These are phyloP conservation scores for Madurella fahalii DNA, from an alignment of 2,329 filamentous ascomycete genomes.

Conservation along the genomic window DNA sequence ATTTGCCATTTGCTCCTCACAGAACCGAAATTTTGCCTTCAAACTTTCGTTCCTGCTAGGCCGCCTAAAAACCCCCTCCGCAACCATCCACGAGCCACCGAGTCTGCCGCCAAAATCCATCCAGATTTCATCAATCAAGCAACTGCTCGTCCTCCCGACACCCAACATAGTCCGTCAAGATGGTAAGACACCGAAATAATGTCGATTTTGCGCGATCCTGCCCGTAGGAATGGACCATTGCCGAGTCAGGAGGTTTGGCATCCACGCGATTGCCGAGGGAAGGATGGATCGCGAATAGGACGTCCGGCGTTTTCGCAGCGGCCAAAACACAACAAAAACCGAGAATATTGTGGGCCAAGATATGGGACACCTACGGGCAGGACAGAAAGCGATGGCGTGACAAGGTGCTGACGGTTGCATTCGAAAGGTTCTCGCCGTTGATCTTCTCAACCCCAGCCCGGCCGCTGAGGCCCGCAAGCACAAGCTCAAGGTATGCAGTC, in stretches of 20 bases:
- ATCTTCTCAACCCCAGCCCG: conserved; percentile 98
- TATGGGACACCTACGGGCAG: conserved; percentile 7
- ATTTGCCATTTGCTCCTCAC: conserved; percentile 32
- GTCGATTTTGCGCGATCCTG: conserved; percentile 18
- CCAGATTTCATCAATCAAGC: conserved; percentile 52
- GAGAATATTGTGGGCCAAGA: neutral
- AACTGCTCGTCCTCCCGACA: conserved; percentile 42
- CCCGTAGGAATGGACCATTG: conserved; percentile 9
- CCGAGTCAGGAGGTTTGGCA: conserved; percentile 9
- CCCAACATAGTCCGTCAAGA: conserved; percentile 57
- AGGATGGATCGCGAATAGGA: conserved; percentile 2
- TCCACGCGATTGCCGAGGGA: neutral
- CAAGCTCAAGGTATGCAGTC: conserved; percentile 91
- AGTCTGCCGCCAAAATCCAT: conserved; percentile 45
- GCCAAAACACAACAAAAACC: neutral
- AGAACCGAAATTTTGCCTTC: conserved; percentile 31
- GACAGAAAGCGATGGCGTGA: conserved; percentile 6
- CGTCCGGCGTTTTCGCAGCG: neutral
- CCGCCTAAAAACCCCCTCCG: conserved; percentile 33
- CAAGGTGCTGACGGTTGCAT: conserved; percentile 44
- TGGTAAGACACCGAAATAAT: conserved; percentile 51
- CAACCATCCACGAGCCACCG: conserved; percentile 46
- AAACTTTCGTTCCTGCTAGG: conserved; percentile 47
- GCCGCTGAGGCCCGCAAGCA: conserved; percentile 99
- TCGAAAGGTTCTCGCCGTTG: conserved; percentile 95